Percentiles rank a stretch among this genome's conserved stretches.
phyloP scores from a whole-genome alignment of 2,329 filamentous ascomycete species.

The Fusarium compactum region DNA sequence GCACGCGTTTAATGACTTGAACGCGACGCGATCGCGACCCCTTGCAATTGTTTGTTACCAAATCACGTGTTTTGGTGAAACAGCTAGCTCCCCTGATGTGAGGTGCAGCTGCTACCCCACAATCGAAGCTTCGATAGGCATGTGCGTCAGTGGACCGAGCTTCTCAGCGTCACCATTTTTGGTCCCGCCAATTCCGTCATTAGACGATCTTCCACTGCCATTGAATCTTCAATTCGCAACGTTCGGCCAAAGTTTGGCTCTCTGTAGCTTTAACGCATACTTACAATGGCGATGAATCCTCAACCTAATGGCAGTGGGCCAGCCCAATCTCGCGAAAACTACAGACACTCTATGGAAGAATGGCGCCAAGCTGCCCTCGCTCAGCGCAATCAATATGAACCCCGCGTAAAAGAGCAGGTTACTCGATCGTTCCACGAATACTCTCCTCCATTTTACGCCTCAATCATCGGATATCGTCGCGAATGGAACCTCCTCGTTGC shows the following conservation, averaged over 20 bases:
- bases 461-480: conserved; percentile 47
- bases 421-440: conserved; percentile 51
- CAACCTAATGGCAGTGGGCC: conserved; percentile 30
- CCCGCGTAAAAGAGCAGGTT: conserved; percentile 50
- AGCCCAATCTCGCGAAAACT: conserved; percentile 41
- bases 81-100: conserved; percentile 29
- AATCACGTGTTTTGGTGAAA: conserved; percentile 43
- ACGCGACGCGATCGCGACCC: conserved; percentile 44
- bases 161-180: conserved; percentile 44
- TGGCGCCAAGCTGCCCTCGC: conserved; percentile 48
- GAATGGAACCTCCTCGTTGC: conserved; percentile 48
- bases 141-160: conserved; percentile 28
- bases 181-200: conserved; percentile 38
- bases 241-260: background rate
- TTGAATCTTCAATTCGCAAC: background rate
- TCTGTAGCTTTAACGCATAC: background rate
- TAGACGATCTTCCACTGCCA: conserved; percentile 19
- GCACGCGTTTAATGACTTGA: conserved; percentile 47
- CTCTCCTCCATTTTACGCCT: conserved; percentile 50
- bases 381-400: conserved; percentile 48
- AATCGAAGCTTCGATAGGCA: conserved; percentile 3
- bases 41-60: conserved; percentile 21
- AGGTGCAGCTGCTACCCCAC: conserved; percentile 22
- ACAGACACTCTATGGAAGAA: conserved; percentile 49
- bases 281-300: conserved; percentile 33